A percentile compares a stretch with the other conserved stretches of the same genome.
Conservation (phyloP, 169 alveolate species). For the Babesia gibsoni region DNA sequence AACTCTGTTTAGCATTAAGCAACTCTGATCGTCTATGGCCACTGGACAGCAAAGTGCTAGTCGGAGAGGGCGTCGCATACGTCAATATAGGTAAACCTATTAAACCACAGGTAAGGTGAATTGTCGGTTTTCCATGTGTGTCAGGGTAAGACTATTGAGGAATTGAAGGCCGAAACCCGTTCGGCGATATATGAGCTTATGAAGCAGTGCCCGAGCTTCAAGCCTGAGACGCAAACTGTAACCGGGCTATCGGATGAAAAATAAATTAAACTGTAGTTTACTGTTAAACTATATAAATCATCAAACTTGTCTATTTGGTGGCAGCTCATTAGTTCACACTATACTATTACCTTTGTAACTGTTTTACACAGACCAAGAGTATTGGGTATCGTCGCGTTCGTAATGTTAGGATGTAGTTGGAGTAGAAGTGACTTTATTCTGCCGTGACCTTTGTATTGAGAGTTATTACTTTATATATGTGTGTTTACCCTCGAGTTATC, state of each 20-base stretch:
- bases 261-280: neutral
- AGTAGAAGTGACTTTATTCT: too few relatives aligned
- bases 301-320: too few relatives aligned
- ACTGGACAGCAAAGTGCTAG: neutral
- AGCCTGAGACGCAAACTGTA: conserved; percentile 42
- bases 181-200: conserved; percentile 36
- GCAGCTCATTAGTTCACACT: too few relatives aligned
- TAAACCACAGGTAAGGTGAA: conserved; percentile 19
- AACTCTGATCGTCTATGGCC: conserved; percentile 25
- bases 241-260: conserved; percentile 30
- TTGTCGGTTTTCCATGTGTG: neutral
- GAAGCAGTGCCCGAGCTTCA: conserved; percentile 39
- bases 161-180: conserved; percentile 28
- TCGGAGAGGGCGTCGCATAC: conserved; percentile 22
- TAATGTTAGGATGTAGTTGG: too few relatives aligned
- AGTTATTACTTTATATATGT: too few relatives aligned
- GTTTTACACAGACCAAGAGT: too few relatives aligned
- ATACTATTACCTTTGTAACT: too few relatives aligned
- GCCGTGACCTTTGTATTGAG: too few relatives aligned
- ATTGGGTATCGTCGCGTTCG: too few relatives aligned
- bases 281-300: too few relatives aligned
- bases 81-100: conserved; percentile 54
- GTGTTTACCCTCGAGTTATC: too few relatives aligned
- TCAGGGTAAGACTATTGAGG: conserved; percentile 57
- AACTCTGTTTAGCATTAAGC: conserved; percentile 27